Evolutionary conservation across 768 basidiomycete genomes (phyloP).

Genomic region (Lepiota venenata): DNA sequence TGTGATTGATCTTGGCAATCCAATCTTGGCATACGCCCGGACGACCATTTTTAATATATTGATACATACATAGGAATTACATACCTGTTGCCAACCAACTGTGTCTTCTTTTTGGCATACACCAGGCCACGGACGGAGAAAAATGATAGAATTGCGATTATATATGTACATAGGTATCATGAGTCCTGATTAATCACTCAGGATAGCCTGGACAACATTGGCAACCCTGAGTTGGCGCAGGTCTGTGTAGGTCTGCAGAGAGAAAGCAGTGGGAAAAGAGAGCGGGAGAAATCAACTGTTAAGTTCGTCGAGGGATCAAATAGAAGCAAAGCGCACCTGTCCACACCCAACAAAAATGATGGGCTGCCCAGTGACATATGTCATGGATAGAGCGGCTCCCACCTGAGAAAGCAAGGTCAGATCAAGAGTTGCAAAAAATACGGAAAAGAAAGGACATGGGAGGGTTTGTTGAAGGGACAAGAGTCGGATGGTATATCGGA

Average conservation of each 20-base stretch:
- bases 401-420: conserved; percentile 51
- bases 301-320: background rate
- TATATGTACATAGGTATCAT: background rate
- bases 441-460: background rate
- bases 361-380: conserved; percentile 97
- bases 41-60: background rate
- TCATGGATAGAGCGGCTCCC: conserved; percentile 98
- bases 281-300: conserved; percentile 4
- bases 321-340: conserved; percentile 54
- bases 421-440: background rate
- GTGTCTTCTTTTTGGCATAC: background rate
- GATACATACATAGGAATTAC: no score
- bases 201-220: conserved; percentile 91
- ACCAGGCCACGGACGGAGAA: background rate
- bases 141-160: background rate
- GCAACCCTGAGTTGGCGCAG: conserved; percentile 84
- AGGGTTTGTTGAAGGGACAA: background rate
- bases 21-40: background rate
- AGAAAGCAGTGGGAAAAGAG: background rate
- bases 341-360: conserved; percentile 98
- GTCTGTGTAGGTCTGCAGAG: conserved; percentile 90
- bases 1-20: background rate
- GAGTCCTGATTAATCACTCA: conserved; percentile 56
- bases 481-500: background rate
- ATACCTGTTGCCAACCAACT: background rate